Conservation (phyloP, 2,329 filamentous ascomycete species). For the Penicillium capsulatum region DNA sequence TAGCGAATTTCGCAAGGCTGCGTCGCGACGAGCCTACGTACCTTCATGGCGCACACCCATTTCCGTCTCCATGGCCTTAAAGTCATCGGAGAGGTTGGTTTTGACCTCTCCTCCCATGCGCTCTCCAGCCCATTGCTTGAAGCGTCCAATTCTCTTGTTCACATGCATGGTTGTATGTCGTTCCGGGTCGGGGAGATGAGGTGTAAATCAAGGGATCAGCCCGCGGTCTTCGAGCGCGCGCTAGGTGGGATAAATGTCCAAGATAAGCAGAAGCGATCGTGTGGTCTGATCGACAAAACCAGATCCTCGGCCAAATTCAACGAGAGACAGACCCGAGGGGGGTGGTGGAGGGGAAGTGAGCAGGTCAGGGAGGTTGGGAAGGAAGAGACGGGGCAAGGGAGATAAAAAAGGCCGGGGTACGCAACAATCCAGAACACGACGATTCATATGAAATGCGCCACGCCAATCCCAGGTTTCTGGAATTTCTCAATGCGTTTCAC, state of each 20-base stretch:
- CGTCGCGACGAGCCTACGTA: conserved; percentile 41
- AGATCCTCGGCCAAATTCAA: conserved; percentile 1
- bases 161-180: conserved; percentile 51
- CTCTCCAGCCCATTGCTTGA: conserved; percentile 97
- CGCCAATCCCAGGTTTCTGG: conserved; percentile 10
- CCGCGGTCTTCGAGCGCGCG: too few relatives aligned
- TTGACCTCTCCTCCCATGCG: conserved; percentile 90
- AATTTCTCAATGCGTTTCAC: conserved; percentile 15
- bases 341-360: conserved; percentile 6
- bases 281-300: not conserved
- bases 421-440: not conserved
- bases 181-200: conserved; percentile 2
- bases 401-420: conserved; percentile 1
- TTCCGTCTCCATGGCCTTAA: conserved; percentile 82
- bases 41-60: conserved; percentile 87
- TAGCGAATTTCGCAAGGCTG: too few relatives aligned
- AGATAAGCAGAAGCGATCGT: conserved; percentile 1
- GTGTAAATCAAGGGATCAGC: conserved; percentile 3
- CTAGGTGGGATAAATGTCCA: not conserved
- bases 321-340: conserved; percentile 1
- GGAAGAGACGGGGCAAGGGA: conserved; percentile 1
- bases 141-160: conserved; percentile 87
- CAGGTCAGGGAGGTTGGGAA: conserved; percentile 17
- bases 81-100: conserved; percentile 82
- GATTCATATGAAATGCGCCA: conserved; percentile 1